phyloP scores from a whole-genome alignment of 345 rosid genomes.

The Lepidium didymum region DNA sequence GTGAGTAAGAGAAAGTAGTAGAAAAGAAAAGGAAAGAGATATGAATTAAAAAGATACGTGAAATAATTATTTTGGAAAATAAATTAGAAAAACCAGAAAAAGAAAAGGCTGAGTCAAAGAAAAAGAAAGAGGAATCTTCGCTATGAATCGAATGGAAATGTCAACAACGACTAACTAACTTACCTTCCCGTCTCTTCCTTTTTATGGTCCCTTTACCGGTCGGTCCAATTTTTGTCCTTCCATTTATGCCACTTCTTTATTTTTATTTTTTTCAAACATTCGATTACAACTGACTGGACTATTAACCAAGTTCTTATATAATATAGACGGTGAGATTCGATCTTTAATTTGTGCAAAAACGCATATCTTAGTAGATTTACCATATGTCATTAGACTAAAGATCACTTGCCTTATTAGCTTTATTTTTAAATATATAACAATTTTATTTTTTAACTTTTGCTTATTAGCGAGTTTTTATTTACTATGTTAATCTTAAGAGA shows the following conservation, averaged over 20 bases:
- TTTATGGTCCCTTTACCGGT: conserved; percentile 5
- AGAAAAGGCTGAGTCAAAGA: conserved; percentile 10
- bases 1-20: conserved; percentile 12
- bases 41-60: background rate
- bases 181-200: conserved; percentile 17
- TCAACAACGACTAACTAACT: conserved; percentile 33
- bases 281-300: too few relatives aligned
- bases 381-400: too few relatives aligned
- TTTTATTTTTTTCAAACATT: too few relatives aligned
- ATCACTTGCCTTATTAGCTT: too few relatives aligned
- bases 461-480: background rate
- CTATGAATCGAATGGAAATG: conserved; percentile 17
- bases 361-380: too few relatives aligned
- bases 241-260: background rate
- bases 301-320: too few relatives aligned
- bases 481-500: background rate
- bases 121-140: conserved; percentile 22
- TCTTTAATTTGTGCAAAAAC: too few relatives aligned
- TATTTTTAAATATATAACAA: background rate
- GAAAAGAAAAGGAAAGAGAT: background rate
- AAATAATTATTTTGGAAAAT: background rate
- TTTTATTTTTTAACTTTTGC: background rate
- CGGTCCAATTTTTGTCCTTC: conserved; percentile 11
- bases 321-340: too few relatives aligned
- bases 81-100: background rate